Conservation (phyloP, 1,284 basidiomycete species). For the Rhodotorula sp. region DNA sequence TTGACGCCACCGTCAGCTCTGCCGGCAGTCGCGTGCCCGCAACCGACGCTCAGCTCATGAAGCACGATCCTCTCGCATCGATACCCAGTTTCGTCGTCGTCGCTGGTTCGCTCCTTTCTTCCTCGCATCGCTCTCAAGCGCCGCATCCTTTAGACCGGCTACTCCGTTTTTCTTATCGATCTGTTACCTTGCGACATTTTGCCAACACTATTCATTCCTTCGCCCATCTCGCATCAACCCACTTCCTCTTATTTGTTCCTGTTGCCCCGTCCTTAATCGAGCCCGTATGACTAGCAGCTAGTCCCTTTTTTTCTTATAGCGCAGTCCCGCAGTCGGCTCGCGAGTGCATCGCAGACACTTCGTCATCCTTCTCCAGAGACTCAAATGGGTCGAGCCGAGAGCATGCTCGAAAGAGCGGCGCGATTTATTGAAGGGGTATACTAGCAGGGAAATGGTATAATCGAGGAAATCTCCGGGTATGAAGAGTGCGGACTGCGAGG, state of each 20-base stretch:
- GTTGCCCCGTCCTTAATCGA: not conserved
- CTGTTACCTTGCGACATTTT: not conserved
- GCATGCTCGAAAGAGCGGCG: no score
- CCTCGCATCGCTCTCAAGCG: not conserved
- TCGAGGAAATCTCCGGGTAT: not conserved
- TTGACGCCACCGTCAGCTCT: slow-evolving; percentile 23
- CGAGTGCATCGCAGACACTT: no score
- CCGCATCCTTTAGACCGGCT: not conserved
- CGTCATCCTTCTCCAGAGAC: no score
- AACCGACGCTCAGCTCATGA: slow-evolving; percentile 17
- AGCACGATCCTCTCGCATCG: not conserved
- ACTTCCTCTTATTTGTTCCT: not conserved
- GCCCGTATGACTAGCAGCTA: not conserved
- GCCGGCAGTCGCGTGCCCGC: slow-evolving; percentile 40
- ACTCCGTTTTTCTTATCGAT: not conserved
- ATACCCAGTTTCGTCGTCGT: not conserved
- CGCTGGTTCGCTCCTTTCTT: not conserved
- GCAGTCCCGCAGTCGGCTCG: no score
- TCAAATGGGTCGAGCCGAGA: no score
- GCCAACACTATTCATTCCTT: no score
- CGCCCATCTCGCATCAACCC: not conserved
- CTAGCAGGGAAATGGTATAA: no score
- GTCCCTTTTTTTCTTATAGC: no score
- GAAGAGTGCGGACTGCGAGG: not conserved
- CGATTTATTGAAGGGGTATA: no score